Evolutionary conservation across 2,329 filamentous ascomycete genomes (phyloP).

Genomic region (Clathrospora elynae): DNA sequence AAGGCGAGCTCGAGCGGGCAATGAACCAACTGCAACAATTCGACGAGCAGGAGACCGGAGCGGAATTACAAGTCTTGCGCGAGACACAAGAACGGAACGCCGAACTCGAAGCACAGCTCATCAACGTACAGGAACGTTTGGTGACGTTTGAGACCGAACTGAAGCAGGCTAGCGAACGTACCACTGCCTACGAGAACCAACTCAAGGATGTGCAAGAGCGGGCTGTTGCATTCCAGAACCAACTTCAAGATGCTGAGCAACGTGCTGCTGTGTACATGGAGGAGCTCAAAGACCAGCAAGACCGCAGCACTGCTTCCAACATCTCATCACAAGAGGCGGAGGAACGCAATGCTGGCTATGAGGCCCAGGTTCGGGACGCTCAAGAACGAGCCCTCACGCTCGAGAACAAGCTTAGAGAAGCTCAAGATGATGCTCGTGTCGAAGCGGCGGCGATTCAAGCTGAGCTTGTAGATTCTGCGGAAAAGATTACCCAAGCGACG

Average conservation of each 20-base stretch:
- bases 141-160: conserved; percentile 39
- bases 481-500: conserved; percentile 37
- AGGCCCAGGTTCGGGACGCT: conserved; percentile 40
- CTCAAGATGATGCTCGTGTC: conserved; percentile 42
- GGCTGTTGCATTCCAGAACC: conserved; percentile 37
- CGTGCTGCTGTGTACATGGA: conserved; percentile 36
- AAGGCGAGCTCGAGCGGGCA: conserved; percentile 44
- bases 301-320: conserved; percentile 29
- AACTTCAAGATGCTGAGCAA: conserved; percentile 35
- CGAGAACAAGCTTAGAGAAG: conserved; percentile 40
- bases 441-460: conserved; percentile 45
- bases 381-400: conserved; percentile 43
- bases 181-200: conserved; percentile 41
- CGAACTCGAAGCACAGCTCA: conserved; percentile 40
- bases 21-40: conserved; percentile 40
- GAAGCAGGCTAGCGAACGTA: conserved; percentile 32
- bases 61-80: conserved; percentile 29
- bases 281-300: conserved; percentile 39
- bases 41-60: conserved; percentile 32
- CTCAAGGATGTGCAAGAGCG: conserved; percentile 42
- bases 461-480: conserved; percentile 42
- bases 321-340: conserved; percentile 28
- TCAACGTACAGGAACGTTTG: conserved; percentile 43
- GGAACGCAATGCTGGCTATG: conserved; percentile 34
- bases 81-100: conserved; percentile 42